Evolutionary conservation across 2,329 filamentous ascomycete genomes (phyloP), one percentile per base, ranked within the genome.

Genomic region (Dactylellina leptospora): DNA sequence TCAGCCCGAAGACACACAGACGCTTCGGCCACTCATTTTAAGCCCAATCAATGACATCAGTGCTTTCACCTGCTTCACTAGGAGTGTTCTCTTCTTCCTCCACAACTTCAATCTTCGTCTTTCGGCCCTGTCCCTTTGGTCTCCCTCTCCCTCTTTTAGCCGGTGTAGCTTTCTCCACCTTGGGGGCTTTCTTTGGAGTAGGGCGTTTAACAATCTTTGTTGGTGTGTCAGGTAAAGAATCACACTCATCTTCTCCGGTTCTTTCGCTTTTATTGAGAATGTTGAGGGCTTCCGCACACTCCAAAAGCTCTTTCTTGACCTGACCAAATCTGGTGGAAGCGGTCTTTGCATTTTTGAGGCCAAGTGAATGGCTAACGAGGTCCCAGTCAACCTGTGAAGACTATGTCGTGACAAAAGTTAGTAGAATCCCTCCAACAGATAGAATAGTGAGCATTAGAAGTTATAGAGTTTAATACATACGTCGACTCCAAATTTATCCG

Each of bases 261-360:
- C 40, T 16, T 40, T 16, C 36, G 6, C 13, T n/a, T 40, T 40
- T 28, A 42, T 23, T 27, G 6, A 18, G 45, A 8, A 61, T 11
- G 18, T 25, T 42, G 50, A 50, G 42, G 9, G 50, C 45, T 36
- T 33, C 58, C 42, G 51, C 50, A 33, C 66, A 71, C 18, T 71
- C 45, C 16, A 62, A 36, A 3, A 71, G 51, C 23, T 71, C 66
- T n/a, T 71, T 71, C 25, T 63, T 71, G 16, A 63, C 66, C 22
- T 71, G 66, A 6, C 66, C 44, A 42, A 51, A 71, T 11, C 66
- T 42, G 11, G 38, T 33, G 4, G 58, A 53, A 1, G 66, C 66
- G 18, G 42, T 23, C 23, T 25, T 71, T 3, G 58, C 23, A 16
- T 56, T 62, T 16, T 71, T 71, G 33, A 71, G 58, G 16, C n/a